These are phyloP conservation scores for Peronospora belbahrii DNA, from an alignment of 352 stramenopile genomes.

Conservation along the genomic window DNA sequence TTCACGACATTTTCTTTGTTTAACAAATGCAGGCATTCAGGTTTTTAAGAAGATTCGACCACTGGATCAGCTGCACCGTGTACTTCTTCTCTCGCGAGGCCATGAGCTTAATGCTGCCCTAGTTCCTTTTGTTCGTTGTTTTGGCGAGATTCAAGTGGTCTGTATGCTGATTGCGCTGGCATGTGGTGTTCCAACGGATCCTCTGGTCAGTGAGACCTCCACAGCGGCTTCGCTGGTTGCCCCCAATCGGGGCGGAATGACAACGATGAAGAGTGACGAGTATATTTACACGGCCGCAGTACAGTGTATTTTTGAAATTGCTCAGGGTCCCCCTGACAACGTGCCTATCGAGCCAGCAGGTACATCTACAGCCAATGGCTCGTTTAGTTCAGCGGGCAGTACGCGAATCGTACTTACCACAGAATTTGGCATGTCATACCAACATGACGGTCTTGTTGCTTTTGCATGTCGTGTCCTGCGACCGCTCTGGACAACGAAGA, in stretches of 20 bases:
- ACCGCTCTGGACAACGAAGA: slow-evolving; percentile 62
- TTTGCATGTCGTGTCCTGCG: slow-evolving; percentile 78
- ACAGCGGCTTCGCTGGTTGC: slow-evolving; percentile 44
- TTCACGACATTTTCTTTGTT: slow-evolving; percentile 75
- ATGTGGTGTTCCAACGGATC: slow-evolving; percentile 76
- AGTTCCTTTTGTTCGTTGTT: slow-evolving; percentile 71
- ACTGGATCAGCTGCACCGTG: slow-evolving; percentile 78
- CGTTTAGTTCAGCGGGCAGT: slow-evolving; percentile 20
- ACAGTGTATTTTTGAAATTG: slow-evolving; percentile 80
- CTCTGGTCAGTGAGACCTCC: slow-evolving; percentile 48
- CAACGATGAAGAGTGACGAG: slow-evolving; percentile 60
- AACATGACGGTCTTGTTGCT: slow-evolving; percentile 76
- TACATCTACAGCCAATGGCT: slow-evolving; percentile 20
- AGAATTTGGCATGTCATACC: slow-evolving; percentile 82
- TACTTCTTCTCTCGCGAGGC: slow-evolving; percentile 58
- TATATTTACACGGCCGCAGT: slow-evolving; percentile 74
- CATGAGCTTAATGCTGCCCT: slow-evolving; percentile 62
- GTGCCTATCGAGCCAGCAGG: slow-evolving; percentile 21
- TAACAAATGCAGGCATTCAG: slow-evolving; percentile 83
- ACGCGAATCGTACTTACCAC: slow-evolving; percentile 81
- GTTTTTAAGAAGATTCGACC: slow-evolving; percentile 87
- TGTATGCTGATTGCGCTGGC: slow-evolving; percentile 86
- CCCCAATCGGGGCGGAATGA: slow-evolving; percentile 20
- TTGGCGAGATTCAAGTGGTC: slow-evolving; percentile 77
- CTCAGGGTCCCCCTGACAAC: slow-evolving; percentile 39